Evolutionary conservation across 2,329 filamentous ascomycete species (phyloP).

Genomic region (Byssochlamys sp.): DNA sequence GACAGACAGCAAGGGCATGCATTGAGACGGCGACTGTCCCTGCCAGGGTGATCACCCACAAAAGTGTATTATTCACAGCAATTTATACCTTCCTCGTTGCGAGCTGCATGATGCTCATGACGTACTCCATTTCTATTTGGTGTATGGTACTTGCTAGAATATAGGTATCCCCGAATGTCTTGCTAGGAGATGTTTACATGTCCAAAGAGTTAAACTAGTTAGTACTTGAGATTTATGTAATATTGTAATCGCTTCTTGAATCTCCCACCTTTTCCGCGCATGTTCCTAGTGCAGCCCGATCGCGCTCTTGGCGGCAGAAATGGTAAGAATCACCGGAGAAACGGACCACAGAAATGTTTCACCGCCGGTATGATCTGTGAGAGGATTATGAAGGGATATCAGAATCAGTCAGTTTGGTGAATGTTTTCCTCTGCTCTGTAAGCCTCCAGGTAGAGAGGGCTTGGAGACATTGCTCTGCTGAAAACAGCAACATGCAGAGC

Average conservation of each 20-base stretch:
- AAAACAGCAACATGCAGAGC: not conserved
- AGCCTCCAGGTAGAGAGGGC: not conserved
- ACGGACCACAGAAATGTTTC: no score
- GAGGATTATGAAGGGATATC: no score
- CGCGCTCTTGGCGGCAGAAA: no score
- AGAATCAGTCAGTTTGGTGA: no score
- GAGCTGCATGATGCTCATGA: not conserved
- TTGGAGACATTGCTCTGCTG: not conserved
- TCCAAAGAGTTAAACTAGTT: constrained; percentile 5
- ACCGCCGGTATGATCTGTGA: no score
- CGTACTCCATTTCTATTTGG: not conserved
- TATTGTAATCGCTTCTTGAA: no score
- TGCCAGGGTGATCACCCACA: constrained; percentile 43
- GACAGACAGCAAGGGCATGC: not conserved
- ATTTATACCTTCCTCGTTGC: constrained; percentile 25
- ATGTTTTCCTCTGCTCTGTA: no score
- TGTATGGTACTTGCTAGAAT: not conserved
- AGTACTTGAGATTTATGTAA: not conserved
- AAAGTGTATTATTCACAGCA: constrained; percentile 42
- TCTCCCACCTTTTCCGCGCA: no score
- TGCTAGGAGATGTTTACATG: not conserved
- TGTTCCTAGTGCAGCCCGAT: no score
- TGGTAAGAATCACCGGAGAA: no score
- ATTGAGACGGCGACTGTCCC: constrained; percentile 35
- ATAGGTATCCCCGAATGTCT: not conserved